Evolutionary conservation across 257 asterid genomes (phyloP).

Genomic region (Plantago major): DNA sequence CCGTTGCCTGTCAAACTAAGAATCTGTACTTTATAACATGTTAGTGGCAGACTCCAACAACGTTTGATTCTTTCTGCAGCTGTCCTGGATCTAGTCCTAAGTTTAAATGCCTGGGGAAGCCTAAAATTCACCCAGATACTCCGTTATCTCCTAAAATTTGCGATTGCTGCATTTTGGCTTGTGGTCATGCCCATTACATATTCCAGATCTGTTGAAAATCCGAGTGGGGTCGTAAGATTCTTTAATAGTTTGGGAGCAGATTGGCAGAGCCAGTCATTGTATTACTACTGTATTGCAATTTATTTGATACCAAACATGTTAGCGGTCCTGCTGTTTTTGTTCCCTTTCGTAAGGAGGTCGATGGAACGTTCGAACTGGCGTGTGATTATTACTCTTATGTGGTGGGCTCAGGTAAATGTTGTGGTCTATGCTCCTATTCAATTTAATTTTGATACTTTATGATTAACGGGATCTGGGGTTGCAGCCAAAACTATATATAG

Average conservation of each 20-base stretch:
- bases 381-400: constrained; percentile 57
- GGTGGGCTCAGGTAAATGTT: constrained; percentile 93
- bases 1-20: not conserved
- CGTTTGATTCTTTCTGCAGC: constrained; percentile 61
- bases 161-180: constrained; percentile 83
- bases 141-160: constrained; percentile 82
- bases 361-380: constrained; percentile 87
- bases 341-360: constrained; percentile 72
- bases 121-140: constrained; percentile 69
- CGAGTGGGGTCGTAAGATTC: constrained; percentile 71
- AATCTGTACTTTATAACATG: not conserved
- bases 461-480: constrained; percentile 18
- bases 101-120: constrained; percentile 85
- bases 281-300: constrained; percentile 72
- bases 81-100: constrained; percentile 72
- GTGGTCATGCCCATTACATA: constrained; percentile 81
- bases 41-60: constrained; percentile 8
- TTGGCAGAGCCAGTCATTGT: constrained; percentile 65
- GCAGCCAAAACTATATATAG: constrained; percentile 92
- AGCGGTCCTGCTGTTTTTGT: constrained; percentile 66
- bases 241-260: constrained; percentile 66
- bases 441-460: constrained; percentile 18
- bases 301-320: constrained; percentile 84
- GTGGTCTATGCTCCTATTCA: constrained; percentile 12
- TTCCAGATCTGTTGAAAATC: constrained; percentile 73